Base-by-base conservation (phyloP, 805 yeast species). In the Saturnispora gosingensis region DNA sequence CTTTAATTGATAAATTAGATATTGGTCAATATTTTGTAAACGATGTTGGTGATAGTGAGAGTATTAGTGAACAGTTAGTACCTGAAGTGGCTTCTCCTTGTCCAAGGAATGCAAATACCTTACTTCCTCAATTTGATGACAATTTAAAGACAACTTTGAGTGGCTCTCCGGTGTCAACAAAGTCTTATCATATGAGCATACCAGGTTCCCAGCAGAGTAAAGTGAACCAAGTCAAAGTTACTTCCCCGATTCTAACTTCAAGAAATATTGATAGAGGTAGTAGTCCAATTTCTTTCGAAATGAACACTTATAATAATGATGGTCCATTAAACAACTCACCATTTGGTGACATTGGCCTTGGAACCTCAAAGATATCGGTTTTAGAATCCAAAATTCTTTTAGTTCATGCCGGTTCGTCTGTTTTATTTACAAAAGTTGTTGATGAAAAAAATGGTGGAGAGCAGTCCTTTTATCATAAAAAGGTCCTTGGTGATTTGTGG, bases 401-500 rank as follows among this genome's bases (percentile, higher is more conserved):
- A 18, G 36, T 65, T 7, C 61, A 58, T 53, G 72, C 68, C 3
- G 72, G 72, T 8, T 68, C 72, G 3, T 56, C 66, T 13, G 55
- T 54, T 1, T 51, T 60, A 24, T 57, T 59, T 46, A 55, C 62
- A 11, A 61, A 62, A 45, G 59, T 63, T 5, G 34, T 53, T 7
- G 52, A 56, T 30, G 57, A 59, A 24, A 49, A 59, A 39, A 61
- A 58, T 5, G 52, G 44, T 13, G 51, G 51, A 20, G 49, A 48
- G 13, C n/a, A 15, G 10, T 18, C 27, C 5, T 65, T 54, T 44
- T 53, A 54, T 39, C 58, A 50, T 36, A 50, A 50, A 9, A 61
- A 67, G 16, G 69, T 76, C 10, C 59, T 66, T 25, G 76, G 78
- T 27, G 82, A 77, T 61, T 57, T 71, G 57, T 78, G 82, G 82